A percentile compares a stretch with the other conserved stretches of the same genome.
These are phyloP conservation scores for Micromonas pusilla DNA, from an alignment of 139 green algal species.

Conservation along the genomic window DNA sequence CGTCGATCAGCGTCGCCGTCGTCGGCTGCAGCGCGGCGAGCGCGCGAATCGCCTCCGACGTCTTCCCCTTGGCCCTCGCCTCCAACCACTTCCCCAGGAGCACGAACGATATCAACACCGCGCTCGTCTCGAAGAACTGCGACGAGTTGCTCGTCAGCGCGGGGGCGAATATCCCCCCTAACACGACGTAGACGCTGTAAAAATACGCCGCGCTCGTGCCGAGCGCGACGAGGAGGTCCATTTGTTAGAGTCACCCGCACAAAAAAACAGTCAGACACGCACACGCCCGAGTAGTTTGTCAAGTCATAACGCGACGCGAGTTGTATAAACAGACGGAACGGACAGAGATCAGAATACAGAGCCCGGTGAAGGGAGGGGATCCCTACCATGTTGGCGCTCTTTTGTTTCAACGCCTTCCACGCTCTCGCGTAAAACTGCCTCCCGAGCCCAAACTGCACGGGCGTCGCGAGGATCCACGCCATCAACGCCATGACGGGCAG, in stretches of 20 bases:
- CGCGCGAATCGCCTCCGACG: constrained; percentile 69
- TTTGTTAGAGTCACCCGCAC: no score
- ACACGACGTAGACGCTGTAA: constrained; percentile 51
- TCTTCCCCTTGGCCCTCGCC: constrained; percentile 61
- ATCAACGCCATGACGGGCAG: constrained; percentile 18
- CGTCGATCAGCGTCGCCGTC: constrained; percentile 47
- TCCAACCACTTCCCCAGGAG: constrained; percentile 87
- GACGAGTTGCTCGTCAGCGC: not conserved
- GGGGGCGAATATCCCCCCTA: not conserved
- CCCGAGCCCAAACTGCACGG: constrained; percentile 84
- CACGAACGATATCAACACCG: constrained; percentile 96
- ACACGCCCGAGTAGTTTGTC: no score
- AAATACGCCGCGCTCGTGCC: constrained; percentile 87
- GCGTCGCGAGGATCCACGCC: constrained; percentile 60
- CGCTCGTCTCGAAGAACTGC: constrained; percentile 81
- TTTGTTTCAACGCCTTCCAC: constrained; percentile 47
- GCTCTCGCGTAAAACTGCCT: constrained; percentile 85
- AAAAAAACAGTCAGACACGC: no score
- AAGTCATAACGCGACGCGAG: no score
- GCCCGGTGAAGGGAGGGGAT: no score
- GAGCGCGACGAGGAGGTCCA: constrained; percentile 92
- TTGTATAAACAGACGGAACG: no score
- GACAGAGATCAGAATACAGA: no score
- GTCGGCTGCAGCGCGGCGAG: constrained; percentile 68
- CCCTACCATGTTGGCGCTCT: constrained; percentile 95